Conservation (phyloP, 176 grass and related monocot genomes). For the Coix lacrymajobi region DNA sequence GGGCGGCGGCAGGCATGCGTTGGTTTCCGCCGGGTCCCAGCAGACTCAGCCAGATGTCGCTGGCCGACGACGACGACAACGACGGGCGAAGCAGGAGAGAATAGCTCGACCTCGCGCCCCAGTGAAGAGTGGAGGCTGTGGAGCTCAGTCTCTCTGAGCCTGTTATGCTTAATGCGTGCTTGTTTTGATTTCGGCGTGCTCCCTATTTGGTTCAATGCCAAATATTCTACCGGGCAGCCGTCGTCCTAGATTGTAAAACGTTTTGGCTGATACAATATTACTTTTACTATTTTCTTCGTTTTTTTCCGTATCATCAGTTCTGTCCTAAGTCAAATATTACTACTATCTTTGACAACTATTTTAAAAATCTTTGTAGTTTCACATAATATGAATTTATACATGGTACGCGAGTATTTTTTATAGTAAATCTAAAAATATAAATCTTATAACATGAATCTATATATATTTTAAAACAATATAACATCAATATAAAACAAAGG, state of each 20-base stretch:
- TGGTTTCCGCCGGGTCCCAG: slow-evolving; percentile 47
- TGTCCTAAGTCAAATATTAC: no score
- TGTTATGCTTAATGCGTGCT: neutral
- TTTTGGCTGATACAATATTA: neutral
- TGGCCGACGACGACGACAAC: neutral
- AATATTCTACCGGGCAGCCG: no score
- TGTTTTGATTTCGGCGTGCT: neutral
- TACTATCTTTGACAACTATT: no score
- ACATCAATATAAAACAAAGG: no score
- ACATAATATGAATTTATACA: no score
- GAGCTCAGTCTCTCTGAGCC: neutral
- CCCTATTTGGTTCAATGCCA: neutral
- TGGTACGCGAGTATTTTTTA: no score
- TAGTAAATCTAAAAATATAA: no score
- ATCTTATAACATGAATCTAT: no score
- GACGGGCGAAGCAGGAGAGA: neutral
- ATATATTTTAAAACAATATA: no score
- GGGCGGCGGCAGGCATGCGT: neutral
- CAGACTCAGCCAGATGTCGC: slow-evolving; percentile 55
- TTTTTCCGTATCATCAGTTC: no score
- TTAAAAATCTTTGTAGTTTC: no score
- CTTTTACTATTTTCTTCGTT: neutral
- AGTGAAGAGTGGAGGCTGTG: no score
- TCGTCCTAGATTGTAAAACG: neutral
- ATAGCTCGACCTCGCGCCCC: neutral